Conservation (phyloP, 495 filamentous ascomycete genomes). For the Durotheca rogersii region DNA sequence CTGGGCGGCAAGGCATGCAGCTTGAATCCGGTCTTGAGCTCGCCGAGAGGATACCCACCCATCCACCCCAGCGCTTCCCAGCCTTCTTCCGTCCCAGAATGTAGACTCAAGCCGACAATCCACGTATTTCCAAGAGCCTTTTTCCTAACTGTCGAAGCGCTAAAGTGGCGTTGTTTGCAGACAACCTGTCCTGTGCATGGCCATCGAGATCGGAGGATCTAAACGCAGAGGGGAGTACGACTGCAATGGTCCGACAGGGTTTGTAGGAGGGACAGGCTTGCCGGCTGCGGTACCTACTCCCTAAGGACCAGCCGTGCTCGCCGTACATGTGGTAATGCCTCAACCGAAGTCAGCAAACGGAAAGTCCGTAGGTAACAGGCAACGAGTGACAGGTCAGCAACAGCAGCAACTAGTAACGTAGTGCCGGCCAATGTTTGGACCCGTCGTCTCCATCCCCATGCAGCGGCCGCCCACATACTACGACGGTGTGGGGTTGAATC, state of each 20-base stretch:
- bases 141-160: not conserved
- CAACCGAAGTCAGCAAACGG: not conserved
- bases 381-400: conserved; percentile 10
- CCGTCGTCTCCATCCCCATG: conserved; percentile 2
- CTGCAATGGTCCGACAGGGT: no score
- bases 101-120: not conserved
- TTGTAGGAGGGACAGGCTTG: no score
- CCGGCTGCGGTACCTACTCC: no score
- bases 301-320: no score
- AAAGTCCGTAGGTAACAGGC: not conserved
- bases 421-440: not conserved
- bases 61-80: not conserved
- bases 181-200: no score
- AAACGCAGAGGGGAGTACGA: no score
- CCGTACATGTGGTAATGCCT: not conserved
- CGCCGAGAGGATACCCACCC: not conserved
- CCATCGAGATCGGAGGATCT: no score
- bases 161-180: no score
- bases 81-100: not conserved
- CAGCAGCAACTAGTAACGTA: conserved; percentile 17
- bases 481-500: conserved; percentile 5
- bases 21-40: conserved; percentile 1
- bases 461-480: not conserved
- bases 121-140: not conserved
- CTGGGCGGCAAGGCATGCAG: not conserved